These are phyloP conservation scores for Boletus vermiculosoides DNA, from an alignment of 768 basidiomycete genomes.

Conservation along the genomic window DNA sequence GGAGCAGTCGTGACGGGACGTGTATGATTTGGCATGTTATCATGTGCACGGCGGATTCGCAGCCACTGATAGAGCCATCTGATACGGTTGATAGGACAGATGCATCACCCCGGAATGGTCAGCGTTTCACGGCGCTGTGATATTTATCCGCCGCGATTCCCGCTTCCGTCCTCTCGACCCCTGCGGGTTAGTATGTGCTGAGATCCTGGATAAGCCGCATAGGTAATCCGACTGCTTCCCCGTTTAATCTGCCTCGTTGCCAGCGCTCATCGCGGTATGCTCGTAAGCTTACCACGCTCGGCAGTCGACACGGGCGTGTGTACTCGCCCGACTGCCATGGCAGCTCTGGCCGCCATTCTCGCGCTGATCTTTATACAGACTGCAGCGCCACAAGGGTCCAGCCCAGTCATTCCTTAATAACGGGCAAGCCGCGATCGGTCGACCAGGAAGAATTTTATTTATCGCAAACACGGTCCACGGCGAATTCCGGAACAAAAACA, in stretches of 20 bases:
- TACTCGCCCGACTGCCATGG: not conserved
- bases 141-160: conserved; percentile 20
- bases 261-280: conserved; percentile 14
- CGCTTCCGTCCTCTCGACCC: not conserved
- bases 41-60: conserved; percentile 14
- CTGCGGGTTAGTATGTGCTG: not conserved
- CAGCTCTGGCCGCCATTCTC: conserved; percentile 8
- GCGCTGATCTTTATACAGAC: conserved; percentile 14
- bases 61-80: conserved; percentile 23
- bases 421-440: not conserved
- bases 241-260: conserved; percentile 4
- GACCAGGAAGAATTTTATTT: not conserved
- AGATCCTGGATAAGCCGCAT: not conserved
- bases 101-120: conserved; percentile 5
- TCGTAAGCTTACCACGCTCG: conserved; percentile 13
- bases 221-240: conserved; percentile 5
- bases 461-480: conserved; percentile 8
- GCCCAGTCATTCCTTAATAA: not conserved
- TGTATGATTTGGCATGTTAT: conserved; percentile 3
- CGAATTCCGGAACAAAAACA: conserved; percentile 13
- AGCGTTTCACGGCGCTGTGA: conserved; percentile 24
- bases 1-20: conserved; percentile 1
- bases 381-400: conserved; percentile 16
- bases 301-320: not conserved
- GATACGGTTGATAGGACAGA: conserved; percentile 30